Base-by-base conservation (phyloP, 257 asterid genomes). In the Penstemon eatonii region DNA sequence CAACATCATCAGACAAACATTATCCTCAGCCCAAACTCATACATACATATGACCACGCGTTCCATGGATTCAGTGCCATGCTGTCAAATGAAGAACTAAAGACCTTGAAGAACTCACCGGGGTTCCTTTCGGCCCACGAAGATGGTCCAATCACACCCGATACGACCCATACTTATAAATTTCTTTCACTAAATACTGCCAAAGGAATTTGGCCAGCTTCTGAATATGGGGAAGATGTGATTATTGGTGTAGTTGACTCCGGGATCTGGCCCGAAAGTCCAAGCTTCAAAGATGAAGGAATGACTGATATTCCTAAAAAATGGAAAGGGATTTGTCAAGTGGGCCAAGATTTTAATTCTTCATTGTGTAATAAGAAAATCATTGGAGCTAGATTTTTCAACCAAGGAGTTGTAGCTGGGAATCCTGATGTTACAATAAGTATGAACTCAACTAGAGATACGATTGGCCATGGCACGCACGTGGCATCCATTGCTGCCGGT, bases 181-280 rank as follows among this genome's bases (percentile, higher is more conserved):
- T 88, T 5, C 88, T 85, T 0, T 65, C 75, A 3, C 79, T 88
- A 4, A 84, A 74, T 43, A 68, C 81, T 5, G 79, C 69, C 55
- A 49, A 79, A 0, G 87, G 95, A 8, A 69, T 84, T 4, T 88
- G 89, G 93, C 90, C 90, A 0, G 87, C 84, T 4, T 72, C 90
- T 5, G 44, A 82, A 0, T 84, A 70, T 13, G 93, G 93, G 2
- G 66, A 79, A 18, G 89, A 81, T 39, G 84, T 76, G 39, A 84
- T 88, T 40, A 75, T 88, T 0, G 89, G 96, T 0, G 82, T 86
- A 0, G 63, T 88, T 33, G 91, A 88, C 53, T 43, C 77, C 2
- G 87, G 89, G 2, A 68, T 86, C 36, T 82, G 87, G 96, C 93
- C 96, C 0, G 93, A 88, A 70, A 82, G 83, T 68, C 79, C 76